phyloP scores from a whole-genome alignment of 78 protist species.

The Protostelium mycophagum region DNA sequence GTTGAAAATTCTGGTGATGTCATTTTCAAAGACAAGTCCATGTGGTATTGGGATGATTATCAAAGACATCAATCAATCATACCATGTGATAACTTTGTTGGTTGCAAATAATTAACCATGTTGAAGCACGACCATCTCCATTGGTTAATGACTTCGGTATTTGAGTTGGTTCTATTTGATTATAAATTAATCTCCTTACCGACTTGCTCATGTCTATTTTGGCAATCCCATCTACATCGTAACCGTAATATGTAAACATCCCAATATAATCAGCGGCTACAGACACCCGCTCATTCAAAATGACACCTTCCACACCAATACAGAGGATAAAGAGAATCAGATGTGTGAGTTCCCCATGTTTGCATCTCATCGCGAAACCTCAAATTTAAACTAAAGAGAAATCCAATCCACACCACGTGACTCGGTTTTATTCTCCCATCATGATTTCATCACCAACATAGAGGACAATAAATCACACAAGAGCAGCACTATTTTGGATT shows the following conservation, averaged over 20 bases:
- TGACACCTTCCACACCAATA: neutral
- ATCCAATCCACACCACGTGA: no score
- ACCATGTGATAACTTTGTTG: neutral
- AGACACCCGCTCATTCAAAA: neutral
- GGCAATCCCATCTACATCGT: neutral
- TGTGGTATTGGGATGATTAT: neutral
- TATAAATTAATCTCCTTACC: neutral
- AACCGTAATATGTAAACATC: neutral
- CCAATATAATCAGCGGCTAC: neutral
- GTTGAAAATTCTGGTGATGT: neutral
- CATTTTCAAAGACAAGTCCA: neutral
- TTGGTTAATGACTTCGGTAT: neutral
- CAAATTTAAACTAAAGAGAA: no score
- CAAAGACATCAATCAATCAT: no score
- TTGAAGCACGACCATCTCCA: neutral
- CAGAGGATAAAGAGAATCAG: no score
- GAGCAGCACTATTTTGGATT: no score
- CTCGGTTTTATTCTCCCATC: no score
- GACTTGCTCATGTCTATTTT: neutral
- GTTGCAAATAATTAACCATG: neutral
- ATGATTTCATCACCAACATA: no score
- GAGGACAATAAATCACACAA: no score
- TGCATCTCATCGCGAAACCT: no score
- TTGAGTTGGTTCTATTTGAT: neutral
- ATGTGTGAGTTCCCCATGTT: no score